These are phyloP conservation scores for Aspergillus egyptiacus DNA, from an alignment of 495 filamentous ascomycete species.

Conservation along the genomic window DNA sequence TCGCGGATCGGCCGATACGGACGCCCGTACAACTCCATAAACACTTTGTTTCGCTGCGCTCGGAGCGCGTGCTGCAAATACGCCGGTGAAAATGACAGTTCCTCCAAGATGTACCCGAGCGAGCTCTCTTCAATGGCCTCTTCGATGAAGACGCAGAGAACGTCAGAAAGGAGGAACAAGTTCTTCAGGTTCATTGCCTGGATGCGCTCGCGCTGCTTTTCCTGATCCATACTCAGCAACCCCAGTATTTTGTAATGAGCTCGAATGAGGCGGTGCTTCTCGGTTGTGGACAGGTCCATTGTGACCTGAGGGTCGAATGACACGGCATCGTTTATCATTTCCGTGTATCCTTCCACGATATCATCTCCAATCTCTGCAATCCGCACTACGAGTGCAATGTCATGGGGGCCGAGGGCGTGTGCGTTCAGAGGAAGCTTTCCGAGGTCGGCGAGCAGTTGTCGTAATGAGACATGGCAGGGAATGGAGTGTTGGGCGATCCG, in stretches of 20 bases:
- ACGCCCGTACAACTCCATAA: not conserved
- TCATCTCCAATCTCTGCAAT: not conserved
- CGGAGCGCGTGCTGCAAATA: not conserved
- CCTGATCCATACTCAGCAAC: not conserved
- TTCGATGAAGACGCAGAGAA: not conserved
- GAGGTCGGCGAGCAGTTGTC: not conserved
- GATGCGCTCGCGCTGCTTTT: not conserved
- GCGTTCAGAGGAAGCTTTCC: not conserved
- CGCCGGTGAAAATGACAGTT: not conserved
- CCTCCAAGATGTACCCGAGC: not conserved
- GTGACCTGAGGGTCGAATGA: conserved; percentile 2
- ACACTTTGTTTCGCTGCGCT: not conserved
- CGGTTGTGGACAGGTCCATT: not conserved
- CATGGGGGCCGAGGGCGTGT: not conserved
- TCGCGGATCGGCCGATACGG: not conserved
- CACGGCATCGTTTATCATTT: not conserved
- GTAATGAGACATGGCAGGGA: not conserved
- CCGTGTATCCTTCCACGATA: not conserved
- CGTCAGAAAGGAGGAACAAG: conserved; percentile 2
- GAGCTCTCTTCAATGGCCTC: not conserved
- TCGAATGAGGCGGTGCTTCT: not conserved
- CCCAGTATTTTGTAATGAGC: conserved; percentile 4
- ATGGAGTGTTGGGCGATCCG: not conserved
- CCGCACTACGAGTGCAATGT: not conserved
- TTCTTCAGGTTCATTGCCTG: conserved; percentile 3